phyloP scores from a whole-genome alignment of 2,329 filamentous ascomycete genomes.

The Sporothrix brunneoviolacea region DNA sequence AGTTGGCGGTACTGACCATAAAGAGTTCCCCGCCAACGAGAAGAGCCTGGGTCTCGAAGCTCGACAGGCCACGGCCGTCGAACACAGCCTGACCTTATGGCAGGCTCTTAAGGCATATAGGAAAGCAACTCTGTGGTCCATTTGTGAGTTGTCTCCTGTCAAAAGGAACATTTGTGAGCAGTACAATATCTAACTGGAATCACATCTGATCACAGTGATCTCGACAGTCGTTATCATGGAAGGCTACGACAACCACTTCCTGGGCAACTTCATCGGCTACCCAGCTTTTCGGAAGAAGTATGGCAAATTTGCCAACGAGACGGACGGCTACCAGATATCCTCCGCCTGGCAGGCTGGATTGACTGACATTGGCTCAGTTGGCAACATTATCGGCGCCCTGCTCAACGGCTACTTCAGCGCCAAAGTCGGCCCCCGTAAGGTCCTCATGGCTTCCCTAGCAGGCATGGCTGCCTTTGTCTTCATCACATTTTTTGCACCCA shows the following conservation, averaged over 20 bases:
- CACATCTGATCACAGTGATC: too few relatives aligned
- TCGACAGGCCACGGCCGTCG: too few relatives aligned
- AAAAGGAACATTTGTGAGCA: too few relatives aligned
- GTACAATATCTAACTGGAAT: too few relatives aligned
- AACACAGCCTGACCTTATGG: too few relatives aligned
- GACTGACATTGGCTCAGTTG: constrained; percentile 45
- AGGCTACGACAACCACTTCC: constrained; percentile 26
- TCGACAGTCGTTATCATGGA: constrained; percentile 38
- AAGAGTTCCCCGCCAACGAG: too few relatives aligned
- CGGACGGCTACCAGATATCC: constrained; percentile 10
- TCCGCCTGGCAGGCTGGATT: constrained; percentile 53
- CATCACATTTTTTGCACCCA: constrained; percentile 45
- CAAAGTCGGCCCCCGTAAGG: constrained; percentile 43
- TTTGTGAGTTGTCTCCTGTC: too few relatives aligned
- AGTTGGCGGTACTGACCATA: too few relatives aligned
- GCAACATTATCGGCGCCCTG: constrained; percentile 50
- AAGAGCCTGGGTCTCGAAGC: too few relatives aligned
- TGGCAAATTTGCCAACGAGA: constrained; percentile 3
- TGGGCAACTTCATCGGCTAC: constrained; percentile 21
- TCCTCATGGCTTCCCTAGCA: constrained; percentile 40
- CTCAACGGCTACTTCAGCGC: constrained; percentile 46
- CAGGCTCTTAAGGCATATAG: too few relatives aligned
- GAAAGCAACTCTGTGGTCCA: too few relatives aligned
- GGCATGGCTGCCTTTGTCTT: constrained; percentile 46
- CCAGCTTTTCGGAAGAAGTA: constrained; percentile 27